Conservation (phyloP, 306 rosid genomes). For the Prunus mongolica region DNA sequence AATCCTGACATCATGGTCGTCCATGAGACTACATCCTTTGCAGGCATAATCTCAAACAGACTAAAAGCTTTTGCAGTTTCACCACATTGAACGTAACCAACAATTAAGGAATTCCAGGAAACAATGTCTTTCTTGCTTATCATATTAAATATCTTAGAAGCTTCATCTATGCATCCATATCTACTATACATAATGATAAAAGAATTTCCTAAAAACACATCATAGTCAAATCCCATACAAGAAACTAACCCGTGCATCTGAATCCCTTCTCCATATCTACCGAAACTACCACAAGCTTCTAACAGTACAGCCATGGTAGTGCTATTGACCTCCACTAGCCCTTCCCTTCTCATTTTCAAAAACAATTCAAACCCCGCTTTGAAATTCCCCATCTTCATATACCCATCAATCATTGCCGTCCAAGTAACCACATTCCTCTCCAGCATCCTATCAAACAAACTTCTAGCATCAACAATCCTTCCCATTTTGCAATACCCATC, state of each 20-base stretch:
- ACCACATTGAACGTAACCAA: constrained; percentile 53
- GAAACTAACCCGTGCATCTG: constrained; percentile 63
- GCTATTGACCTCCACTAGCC: constrained; percentile 56
- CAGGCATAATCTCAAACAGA: constrained; percentile 56
- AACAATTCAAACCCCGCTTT: constrained; percentile 60
- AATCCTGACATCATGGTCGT: constrained; percentile 68
- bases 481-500: constrained; percentile 75
- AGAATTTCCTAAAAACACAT: constrained; percentile 55
- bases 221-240: constrained; percentile 56
- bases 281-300: constrained; percentile 56
- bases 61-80: constrained; percentile 50
- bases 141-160: constrained; percentile 41
- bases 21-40: constrained; percentile 70
- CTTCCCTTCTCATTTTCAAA: constrained; percentile 59
- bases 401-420: constrained; percentile 80
- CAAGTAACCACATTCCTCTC: constrained; percentile 68
- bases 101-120: constrained; percentile 78
- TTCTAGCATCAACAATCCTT: constrained; percentile 51
- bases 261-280: constrained; percentile 54
- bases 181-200: constrained; percentile 64
- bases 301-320: constrained; percentile 57
- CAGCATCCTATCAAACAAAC: constrained; percentile 62
- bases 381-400: constrained; percentile 53
- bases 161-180: constrained; percentile 40
- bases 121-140: constrained; percentile 47